phyloP scores from a whole-genome alignment of 2,329 filamentous ascomycete species.

The Colletotrichum coccodes region DNA sequence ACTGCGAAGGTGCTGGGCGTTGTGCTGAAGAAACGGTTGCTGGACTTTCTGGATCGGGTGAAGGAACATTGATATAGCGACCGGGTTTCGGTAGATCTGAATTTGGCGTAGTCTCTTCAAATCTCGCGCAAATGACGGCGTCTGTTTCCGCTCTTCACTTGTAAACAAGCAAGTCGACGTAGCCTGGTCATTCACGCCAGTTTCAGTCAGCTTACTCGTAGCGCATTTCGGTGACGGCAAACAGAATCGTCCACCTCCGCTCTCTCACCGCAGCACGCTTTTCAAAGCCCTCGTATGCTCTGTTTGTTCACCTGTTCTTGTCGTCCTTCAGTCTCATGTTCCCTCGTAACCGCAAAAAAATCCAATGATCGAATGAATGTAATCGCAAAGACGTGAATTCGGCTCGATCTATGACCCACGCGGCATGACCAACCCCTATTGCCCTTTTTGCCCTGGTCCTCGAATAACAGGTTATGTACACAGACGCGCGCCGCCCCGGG shows the following conservation, averaged over 20 bases:
- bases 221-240: too few relatives aligned
- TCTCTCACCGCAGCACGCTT: background rate
- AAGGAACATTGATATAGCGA: background rate
- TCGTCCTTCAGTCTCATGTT: too few relatives aligned
- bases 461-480: constrained; percentile 30
- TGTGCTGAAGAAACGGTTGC: constrained; percentile 66
- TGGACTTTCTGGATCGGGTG: constrained; percentile 16
- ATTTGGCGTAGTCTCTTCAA: background rate
- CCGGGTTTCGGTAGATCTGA: too few relatives aligned
- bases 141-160: background rate
- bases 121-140: too few relatives aligned
- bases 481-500: constrained; percentile 23
- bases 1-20: constrained; percentile 61
- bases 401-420: constrained; percentile 28
- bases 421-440: constrained; percentile 13
- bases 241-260: background rate
- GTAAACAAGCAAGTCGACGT: too few relatives aligned
- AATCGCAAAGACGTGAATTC: constrained; percentile 32
- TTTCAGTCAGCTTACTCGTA: too few relatives aligned
- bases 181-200: too few relatives aligned
- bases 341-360: background rate
- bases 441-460: constrained; percentile 14
- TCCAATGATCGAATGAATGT: background rate
- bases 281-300: background rate
- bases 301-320: background rate